Conservation (phyloP, 2,329 filamentous ascomycete genomes). For the Xylaria hypoxylon region DNA sequence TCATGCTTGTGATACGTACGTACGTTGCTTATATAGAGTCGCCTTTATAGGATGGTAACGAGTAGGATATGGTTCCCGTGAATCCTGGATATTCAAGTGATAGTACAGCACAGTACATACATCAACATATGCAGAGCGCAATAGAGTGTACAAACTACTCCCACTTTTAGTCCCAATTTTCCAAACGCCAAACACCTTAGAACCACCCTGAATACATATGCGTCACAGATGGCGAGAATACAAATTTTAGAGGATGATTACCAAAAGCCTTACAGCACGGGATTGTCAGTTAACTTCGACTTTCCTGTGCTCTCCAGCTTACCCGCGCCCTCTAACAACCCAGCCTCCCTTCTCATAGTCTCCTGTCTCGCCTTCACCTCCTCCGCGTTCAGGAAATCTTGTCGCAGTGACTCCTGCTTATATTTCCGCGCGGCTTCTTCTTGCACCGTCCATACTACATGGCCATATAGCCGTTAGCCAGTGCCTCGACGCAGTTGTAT, state of each 20-base stretch:
- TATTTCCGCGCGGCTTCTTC: constrained; percentile 54
- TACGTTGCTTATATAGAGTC: background rate
- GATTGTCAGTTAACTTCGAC: constrained; percentile 26
- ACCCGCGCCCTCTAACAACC: constrained; percentile 37
- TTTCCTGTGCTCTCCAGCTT: constrained; percentile 29
- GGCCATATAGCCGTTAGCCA: constrained; percentile 31
- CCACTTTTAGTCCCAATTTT: background rate
- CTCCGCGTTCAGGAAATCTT: constrained; percentile 52
- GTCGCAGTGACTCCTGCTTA: constrained; percentile 51
- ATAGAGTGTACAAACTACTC: background rate
- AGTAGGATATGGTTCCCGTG: background rate
- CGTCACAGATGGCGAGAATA: constrained; percentile 11
- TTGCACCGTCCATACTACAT: constrained; percentile 59
- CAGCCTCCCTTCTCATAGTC: constrained; percentile 55
- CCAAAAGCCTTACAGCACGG: background rate
- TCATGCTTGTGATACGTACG: background rate
- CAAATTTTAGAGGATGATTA: background rate
- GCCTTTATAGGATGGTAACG: background rate
- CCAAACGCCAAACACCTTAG: constrained; percentile 28
- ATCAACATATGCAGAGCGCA: background rate
- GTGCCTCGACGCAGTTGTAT: background rate
- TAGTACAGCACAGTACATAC: constrained; percentile 3
- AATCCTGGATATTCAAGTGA: background rate
- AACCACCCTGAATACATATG: constrained; percentile 6
- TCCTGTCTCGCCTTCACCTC: constrained; percentile 56